Evolutionary conservation across 2,329 filamentous ascomycete genomes (phyloP).

Genomic region (Penicillium rolfsii): DNA sequence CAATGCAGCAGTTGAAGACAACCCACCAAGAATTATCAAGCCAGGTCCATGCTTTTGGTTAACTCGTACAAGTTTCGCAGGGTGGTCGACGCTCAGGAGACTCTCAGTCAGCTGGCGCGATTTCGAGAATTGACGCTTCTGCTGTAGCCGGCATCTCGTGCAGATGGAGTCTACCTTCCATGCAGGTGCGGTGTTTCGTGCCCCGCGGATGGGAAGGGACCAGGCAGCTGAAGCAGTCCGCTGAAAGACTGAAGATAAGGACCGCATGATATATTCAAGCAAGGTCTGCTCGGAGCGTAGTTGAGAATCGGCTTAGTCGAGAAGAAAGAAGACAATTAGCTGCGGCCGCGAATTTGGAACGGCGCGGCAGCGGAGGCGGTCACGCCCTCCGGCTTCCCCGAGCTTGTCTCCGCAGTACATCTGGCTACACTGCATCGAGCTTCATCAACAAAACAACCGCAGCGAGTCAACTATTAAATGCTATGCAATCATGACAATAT

Average conservation of each 20-base stretch:
- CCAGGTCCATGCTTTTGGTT: constrained; percentile 77
- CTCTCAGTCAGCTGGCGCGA: constrained; percentile 66
- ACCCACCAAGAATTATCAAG: constrained; percentile 72
- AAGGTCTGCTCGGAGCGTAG: not conserved
- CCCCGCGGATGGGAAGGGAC: constrained; percentile 26
- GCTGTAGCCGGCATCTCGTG: constrained; percentile 41
- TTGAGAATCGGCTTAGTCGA: not conserved
- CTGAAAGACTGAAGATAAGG: constrained; percentile 34
- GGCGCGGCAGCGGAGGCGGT: constrained; percentile 25
- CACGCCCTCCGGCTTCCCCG: constrained; percentile 29
- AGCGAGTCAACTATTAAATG: not conserved
- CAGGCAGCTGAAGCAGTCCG: constrained; percentile 30
- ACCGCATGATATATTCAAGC: constrained; percentile 29
- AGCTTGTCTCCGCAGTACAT: constrained; percentile 22
- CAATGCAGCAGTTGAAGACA: not conserved
- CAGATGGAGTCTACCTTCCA: constrained; percentile 39
- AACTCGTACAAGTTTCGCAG: constrained; percentile 75
- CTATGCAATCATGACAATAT: constrained; percentile 60
- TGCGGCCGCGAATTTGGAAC: constrained; percentile 21
- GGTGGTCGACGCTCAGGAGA: constrained; percentile 84
- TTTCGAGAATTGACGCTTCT: constrained; percentile 44
- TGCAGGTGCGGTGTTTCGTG: constrained; percentile 24
- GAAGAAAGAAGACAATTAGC: constrained; percentile 2
- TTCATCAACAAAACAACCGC: not conserved
- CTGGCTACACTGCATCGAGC: not conserved